Percentiles rank a stretch among this genome's conserved stretches.
Conservation (phyloP, 2,329 filamentous ascomycete genomes). For the Chalaropsis ovoidea region DNA sequence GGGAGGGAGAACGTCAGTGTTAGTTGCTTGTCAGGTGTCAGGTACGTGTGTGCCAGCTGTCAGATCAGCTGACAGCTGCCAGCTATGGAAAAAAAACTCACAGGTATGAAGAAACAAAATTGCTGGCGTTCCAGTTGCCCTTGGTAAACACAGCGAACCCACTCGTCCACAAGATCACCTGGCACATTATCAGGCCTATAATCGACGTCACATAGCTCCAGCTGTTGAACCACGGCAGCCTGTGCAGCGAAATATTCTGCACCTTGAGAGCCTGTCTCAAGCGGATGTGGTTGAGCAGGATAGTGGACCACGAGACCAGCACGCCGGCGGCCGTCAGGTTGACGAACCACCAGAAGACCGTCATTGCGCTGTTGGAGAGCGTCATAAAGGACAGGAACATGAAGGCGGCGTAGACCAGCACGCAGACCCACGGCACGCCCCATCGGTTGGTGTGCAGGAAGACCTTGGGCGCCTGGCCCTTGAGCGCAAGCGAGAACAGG, state of each 20-base stretch:
- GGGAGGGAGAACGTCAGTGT: conserved; percentile 21
- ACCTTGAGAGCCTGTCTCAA: conserved; percentile 44
- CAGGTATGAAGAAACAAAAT: conserved; percentile 54
- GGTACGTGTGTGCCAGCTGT: not conserved
- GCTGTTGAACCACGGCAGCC: conserved; percentile 52
- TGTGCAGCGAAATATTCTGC: conserved; percentile 42
- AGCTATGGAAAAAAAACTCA: conserved; percentile 33
- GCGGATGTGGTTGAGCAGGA: conserved; percentile 44
- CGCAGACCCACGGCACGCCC: conserved; percentile 35
- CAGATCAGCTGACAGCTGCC: not conserved
- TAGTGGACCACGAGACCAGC: conserved; percentile 41
- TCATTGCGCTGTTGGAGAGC: conserved; percentile 37
- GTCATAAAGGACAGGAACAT: conserved; percentile 50
- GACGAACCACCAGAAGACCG: conserved; percentile 54
- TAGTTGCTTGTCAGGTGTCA: conserved; percentile 12
- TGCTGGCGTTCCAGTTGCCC: conserved; percentile 47
- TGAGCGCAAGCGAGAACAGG: conserved; percentile 35
- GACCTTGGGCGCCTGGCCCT: conserved; percentile 36
- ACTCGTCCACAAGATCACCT: conserved; percentile 58
- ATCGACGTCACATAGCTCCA: conserved; percentile 54
- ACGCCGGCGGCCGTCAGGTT: conserved; percentile 45
- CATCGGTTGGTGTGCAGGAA: conserved; percentile 31
- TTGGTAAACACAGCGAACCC: conserved; percentile 55
- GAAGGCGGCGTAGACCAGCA: conserved; percentile 45
- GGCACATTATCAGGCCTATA: conserved; percentile 48